Evolutionary conservation across 495 filamentous ascomycete species (phyloP), one percentile per base, ranked within the genome.

Genomic region (Filosporella fistucella): DNA sequence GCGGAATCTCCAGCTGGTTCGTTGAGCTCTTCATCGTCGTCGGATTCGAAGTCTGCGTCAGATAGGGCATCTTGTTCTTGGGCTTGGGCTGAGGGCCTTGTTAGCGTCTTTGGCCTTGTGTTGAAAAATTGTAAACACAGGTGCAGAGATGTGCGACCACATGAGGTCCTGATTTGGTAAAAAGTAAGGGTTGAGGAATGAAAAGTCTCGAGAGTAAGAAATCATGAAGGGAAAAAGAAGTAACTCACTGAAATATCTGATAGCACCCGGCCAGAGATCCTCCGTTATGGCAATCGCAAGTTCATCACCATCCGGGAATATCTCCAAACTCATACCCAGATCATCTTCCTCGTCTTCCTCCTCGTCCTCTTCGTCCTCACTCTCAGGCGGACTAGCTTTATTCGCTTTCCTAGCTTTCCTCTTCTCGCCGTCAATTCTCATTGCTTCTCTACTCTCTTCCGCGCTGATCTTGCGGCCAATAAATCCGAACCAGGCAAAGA

Each of bases 401-500:
- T 76, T 77, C 14, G 68, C 72, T 55, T 69, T 69, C 42, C 76
- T 59, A 59, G 77, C 78, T 59, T 70, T 68, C 50, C 74, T 75
- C 37, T 66, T 66, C 70, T 84, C 80, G 18, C 70, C 59, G 43
- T 86, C 77, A 55, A 78, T 65, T 65, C 77, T 70, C 3, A 52
- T 66, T 4, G 81, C 85, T 30, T 68, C 58, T 54, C 66, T 68
- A 57, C 74, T 83, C 69, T 91, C 81, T 65, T 86, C 84, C 10
- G 81, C 86, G 16, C 76, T 76, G 53, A 91, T 67, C 35, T 73
- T 69, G 38, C 73, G 64, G 20, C 86, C 81, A 26, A 78, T 74
- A 71, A 77, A 96, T 32, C 82, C 85, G 61, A 97, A 96, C 79
- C 81, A 90, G 30, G 80, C 75, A 63, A 96, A 97, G 72, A 97